Conservation (phyloP, 2,329 filamentous ascomycete species). For the Coniochaeta ligniaria region DNA sequence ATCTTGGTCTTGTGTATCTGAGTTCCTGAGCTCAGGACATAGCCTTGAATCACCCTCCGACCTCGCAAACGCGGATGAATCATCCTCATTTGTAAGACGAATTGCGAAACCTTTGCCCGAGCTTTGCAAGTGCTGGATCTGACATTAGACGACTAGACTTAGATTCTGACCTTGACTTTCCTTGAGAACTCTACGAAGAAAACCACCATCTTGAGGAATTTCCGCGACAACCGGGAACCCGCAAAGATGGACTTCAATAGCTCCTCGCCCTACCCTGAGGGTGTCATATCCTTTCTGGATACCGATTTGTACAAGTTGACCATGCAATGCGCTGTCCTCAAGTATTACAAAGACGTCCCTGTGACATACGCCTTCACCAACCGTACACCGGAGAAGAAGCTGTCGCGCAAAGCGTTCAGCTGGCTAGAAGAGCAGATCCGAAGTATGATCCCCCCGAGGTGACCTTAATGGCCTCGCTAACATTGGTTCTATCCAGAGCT, state of each 20-base stretch:
- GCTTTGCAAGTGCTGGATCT: not conserved
- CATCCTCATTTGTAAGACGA: not conserved
- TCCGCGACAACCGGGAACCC: not conserved
- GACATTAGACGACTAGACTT: not conserved
- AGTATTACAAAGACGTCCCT: conserved; percentile 75
- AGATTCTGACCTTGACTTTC: not conserved
- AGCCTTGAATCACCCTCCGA: not conserved
- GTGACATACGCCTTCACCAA: conserved; percentile 96
- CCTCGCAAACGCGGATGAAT: not conserved
- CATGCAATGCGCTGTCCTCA: conserved; percentile 95
- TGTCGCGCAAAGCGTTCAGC: conserved; percentile 72
- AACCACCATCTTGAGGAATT: not conserved
- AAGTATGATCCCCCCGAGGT: conserved; percentile 22
- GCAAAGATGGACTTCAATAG: conserved; percentile 56
- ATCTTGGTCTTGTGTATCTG: not conserved
- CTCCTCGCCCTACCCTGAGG: conserved; percentile 62
- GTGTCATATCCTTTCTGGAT: conserved; percentile 75
- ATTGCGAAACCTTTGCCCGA: not conserved
- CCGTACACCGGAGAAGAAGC: conserved; percentile 86
- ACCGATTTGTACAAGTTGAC: conserved; percentile 92
- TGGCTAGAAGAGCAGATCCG: conserved; percentile 83
- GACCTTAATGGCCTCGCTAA: not conserved
- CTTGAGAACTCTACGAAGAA: not conserved
- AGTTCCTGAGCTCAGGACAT: not conserved
- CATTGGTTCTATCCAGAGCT: conserved; percentile 39